Percentiles rank a stretch among this genome's conserved stretches.
These are phyloP conservation scores for Marasmius tenuissimus DNA, from an alignment of 1,284 basidiomycete species.

Conservation along the genomic window DNA sequence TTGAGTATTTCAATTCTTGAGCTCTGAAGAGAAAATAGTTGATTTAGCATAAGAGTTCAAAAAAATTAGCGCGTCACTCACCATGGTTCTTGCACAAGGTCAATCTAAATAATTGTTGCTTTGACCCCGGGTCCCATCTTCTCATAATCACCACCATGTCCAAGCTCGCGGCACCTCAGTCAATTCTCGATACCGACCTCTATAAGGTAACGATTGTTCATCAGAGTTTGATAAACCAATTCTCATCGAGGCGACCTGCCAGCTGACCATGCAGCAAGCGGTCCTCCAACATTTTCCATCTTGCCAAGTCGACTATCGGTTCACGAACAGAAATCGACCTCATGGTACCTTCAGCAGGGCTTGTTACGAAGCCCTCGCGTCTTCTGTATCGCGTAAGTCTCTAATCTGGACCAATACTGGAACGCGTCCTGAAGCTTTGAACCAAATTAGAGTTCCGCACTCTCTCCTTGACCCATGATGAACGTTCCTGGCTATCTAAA, in stretches of 20 bases:
- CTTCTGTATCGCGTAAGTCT: slow-evolving; percentile 66
- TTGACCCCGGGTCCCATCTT: not conserved
- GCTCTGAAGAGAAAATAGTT: slow-evolving; percentile 39
- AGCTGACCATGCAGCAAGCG: slow-evolving; percentile 98
- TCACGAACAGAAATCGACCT: slow-evolving; percentile 78
- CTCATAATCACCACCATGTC: slow-evolving; percentile 3
- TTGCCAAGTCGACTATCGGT: slow-evolving; percentile 71
- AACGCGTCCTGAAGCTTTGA: not conserved
- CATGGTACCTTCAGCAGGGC: slow-evolving; percentile 71
- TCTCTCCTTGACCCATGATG: slow-evolving; percentile 61
- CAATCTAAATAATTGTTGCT: not conserved
- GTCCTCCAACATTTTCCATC: slow-evolving; percentile 81
- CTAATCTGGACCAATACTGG: not conserved
- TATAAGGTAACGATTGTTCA: slow-evolving; percentile 72
- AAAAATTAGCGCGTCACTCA: slow-evolving; percentile 23
- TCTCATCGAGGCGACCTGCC: slow-evolving; percentile 8
- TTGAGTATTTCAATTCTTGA: slow-evolving; percentile 89
- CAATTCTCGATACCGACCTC: slow-evolving; percentile 92
- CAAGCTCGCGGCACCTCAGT: slow-evolving; percentile 37
- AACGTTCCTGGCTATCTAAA: slow-evolving; percentile 67
- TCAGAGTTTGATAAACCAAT: not conserved
- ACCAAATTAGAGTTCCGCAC: slow-evolving; percentile 60
- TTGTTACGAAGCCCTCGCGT: slow-evolving; percentile 68
- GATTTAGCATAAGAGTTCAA: slow-evolving; percentile 1
- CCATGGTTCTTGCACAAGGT: not conserved